These are phyloP conservation scores for Penicillium desertorum DNA, from an alignment of 495 filamentous ascomycete species.

Conservation along the genomic window DNA sequence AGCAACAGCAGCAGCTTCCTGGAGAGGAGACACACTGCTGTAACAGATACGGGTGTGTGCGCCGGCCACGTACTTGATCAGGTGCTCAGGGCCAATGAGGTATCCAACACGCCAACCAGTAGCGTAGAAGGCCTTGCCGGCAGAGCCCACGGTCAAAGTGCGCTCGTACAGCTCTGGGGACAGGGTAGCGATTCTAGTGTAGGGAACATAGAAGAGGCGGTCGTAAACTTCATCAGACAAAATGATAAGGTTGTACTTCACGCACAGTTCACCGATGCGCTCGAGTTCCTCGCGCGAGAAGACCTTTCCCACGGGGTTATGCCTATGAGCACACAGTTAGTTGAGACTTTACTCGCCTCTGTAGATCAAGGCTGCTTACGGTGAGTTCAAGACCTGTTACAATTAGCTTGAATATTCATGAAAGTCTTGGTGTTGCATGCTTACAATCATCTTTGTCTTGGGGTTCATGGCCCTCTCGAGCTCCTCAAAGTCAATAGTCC, in stretches of 20 bases:
- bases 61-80: slow-evolving; percentile 89
- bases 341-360: background rate
- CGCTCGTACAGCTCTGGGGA: slow-evolving; percentile 82
- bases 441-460: slow-evolving; percentile 91
- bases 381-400: slow-evolving; percentile 45
- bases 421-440: slow-evolving; percentile 25
- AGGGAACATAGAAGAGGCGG: slow-evolving; percentile 89
- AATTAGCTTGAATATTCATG: slow-evolving; percentile 11
- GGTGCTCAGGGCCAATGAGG: slow-evolving; percentile 81
- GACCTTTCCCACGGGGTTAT: slow-evolving; percentile 97
- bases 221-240: slow-evolving; percentile 97
- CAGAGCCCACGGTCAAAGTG: slow-evolving; percentile 90
- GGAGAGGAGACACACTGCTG: slow-evolving; percentile 85
- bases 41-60: slow-evolving; percentile 98
- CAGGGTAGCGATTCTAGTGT: slow-evolving; percentile 86
- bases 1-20: slow-evolving; percentile 94
- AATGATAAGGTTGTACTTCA: slow-evolving; percentile 93
- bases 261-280: slow-evolving; percentile 82
- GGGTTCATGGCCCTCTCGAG: slow-evolving; percentile 82
- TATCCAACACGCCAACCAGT: slow-evolving; percentile 97
- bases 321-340: slow-evolving; percentile 40
- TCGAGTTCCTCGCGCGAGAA: slow-evolving; percentile 81
- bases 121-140: slow-evolving; percentile 96
- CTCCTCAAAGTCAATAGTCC: slow-evolving; percentile 80
- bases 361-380: slow-evolving; percentile 27